A percentile compares a stretch with the other conserved stretches of the same genome.
phyloP scores from a whole-genome alignment of 257 asterid genomes.

The Solanum etuberosum region DNA sequence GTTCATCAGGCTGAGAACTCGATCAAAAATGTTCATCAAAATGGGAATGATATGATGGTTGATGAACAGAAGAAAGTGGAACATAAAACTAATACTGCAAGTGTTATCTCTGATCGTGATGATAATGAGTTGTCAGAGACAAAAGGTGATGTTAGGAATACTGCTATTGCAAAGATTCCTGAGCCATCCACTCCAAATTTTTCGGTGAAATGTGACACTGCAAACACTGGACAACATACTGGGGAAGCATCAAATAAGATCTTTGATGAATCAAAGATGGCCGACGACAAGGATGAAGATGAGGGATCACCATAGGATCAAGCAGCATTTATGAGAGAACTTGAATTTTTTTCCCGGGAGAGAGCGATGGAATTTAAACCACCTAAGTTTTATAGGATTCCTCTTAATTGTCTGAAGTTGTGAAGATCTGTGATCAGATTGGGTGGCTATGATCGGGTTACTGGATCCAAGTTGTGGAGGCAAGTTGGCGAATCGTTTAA shows the following conservation, averaged over 20 bases:
- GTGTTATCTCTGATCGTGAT: conserved; percentile 1
- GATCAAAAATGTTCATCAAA: conserved; percentile 9
- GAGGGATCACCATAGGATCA: conserved; percentile 66
- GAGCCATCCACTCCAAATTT: conserved; percentile 52
- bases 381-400: conserved; percentile 84
- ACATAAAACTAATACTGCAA: not conserved
- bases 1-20: conserved; percentile 10
- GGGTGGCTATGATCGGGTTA: conserved; percentile 98
- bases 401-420: conserved; percentile 78
- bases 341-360: conserved; percentile 58
- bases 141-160: conserved; percentile 14
- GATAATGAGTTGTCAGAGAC: conserved; percentile 10
- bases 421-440: conserved; percentile 80
- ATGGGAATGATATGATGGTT: conserved; percentile 18
- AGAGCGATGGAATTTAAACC: conserved; percentile 72
- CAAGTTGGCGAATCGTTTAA: conserved; percentile 94
- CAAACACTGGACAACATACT: conserved; percentile 34
- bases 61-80: conserved; percentile 8
- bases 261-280: conserved; percentile 31
- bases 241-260: conserved; percentile 33
- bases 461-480: conserved; percentile 92
- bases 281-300: conserved; percentile 45
- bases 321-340: conserved; percentile 64
- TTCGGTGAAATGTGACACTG: conserved; percentile 23
- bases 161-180: conserved; percentile 25